Evolutionary conservation across 129 eudicot species (phyloP), one percentile per base, ranked within the genome.

Genomic region (Centrapalus pauciflorus): DNA sequence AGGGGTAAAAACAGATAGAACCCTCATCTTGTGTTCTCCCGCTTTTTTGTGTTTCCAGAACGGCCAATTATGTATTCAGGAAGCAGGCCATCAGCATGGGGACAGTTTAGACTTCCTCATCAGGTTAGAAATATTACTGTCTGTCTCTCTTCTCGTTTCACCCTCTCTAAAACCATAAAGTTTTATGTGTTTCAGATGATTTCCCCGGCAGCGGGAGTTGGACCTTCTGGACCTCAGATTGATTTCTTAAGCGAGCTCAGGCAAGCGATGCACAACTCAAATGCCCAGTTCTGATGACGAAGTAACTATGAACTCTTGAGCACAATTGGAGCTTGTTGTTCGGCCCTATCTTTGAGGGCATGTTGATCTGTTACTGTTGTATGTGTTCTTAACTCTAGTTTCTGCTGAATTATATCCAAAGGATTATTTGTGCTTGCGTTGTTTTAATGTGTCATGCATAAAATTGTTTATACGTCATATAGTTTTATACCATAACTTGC

Each of bases 171-270:
- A 34, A 41, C 28, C 33, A 27, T 4, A 5, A 16, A 21, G n/a
- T 28, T 0, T 70, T 19, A 64, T 37, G 28, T 5, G 23, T 61
- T 84, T 30, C 87, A 84, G 97, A 71, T 78, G 61, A 66, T 78
- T 40, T 64, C 75, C 34, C 77, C 77, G 17, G 11, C 82, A 25
- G 69, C 38, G 1, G 74, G 75, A 61, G 72, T 27, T 48, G 80
- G 83, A n/a, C 66, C 85, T 55, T 60, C 81, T 9, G 85, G 70
- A 34, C 67, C 70, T 66, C 84, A 80, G 77, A 80, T 82, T 77
- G 93, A 90, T 77, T 90, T 90, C 76, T 49, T 84, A 57, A 77
- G 79, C 14, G 93, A 90, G 82, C 97, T 90, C 41, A 84, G 77
- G 73, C 85, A 67, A 63, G 97, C 93, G 24, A 82, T 90, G 81